phyloP scores from a whole-genome alignment of 192 early-diverging fungal species.

The Coemansia javaensis region DNA sequence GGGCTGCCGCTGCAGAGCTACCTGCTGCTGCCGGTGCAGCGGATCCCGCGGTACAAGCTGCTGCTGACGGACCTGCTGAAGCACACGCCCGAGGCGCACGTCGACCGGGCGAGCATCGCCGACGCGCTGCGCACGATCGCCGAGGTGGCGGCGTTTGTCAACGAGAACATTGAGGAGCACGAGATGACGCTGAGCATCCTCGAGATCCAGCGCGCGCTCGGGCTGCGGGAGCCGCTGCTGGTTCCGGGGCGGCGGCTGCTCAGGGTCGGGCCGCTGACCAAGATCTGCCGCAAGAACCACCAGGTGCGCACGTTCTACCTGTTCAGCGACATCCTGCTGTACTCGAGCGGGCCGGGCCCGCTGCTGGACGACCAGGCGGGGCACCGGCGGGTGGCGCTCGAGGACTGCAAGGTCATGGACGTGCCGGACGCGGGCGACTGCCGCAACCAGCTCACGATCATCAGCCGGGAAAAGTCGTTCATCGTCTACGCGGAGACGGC shows the following conservation, averaged over 20 bases:
- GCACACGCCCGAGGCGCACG: conserved; percentile 46
- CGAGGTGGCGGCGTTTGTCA: conserved; percentile 69
- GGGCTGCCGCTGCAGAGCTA: conserved; percentile 53
- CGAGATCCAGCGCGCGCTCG: conserved; percentile 64
- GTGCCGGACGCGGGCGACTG: conserved; percentile 52
- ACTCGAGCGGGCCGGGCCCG: conserved; percentile 57
- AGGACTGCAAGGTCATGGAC: conserved; percentile 55
- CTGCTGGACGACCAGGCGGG: conserved; percentile 61
- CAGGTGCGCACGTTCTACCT: conserved; percentile 69
- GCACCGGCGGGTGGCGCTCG: conserved; percentile 67
- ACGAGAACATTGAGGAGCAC: conserved; percentile 76
- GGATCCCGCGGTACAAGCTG: conserved; percentile 49
- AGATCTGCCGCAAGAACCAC: conserved; percentile 70
- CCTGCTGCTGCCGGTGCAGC: conserved; percentile 51
- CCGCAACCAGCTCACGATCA: conserved; percentile 69
- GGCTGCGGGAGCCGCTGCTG: conserved; percentile 65
- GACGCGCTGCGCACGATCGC: conserved; percentile 45
- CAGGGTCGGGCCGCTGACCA: conserved; percentile 60
- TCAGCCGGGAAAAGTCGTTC: conserved; percentile 76
- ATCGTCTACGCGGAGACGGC: conserved; percentile 61
- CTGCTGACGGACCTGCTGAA: conserved; percentile 53
- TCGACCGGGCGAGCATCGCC: conserved; percentile 45
- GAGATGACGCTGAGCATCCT: conserved; percentile 69
- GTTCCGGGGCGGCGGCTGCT: conserved; percentile 66
- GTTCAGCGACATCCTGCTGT: conserved; percentile 74